Base-by-base conservation (phyloP, 345 rosid genomes). In the Lepidium didymum region DNA sequence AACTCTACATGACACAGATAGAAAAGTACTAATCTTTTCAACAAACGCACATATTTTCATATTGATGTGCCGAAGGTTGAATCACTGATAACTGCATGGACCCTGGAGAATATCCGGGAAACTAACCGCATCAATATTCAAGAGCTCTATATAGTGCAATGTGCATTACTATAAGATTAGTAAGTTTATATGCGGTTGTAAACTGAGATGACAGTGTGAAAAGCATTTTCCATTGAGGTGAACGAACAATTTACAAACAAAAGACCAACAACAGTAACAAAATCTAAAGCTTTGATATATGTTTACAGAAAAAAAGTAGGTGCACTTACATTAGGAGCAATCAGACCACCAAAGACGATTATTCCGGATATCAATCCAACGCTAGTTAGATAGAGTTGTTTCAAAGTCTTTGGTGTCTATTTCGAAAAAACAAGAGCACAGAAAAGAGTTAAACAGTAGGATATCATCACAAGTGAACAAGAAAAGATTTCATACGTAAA, bases 321-420 rank as follows among this genome's bases (percentile, higher is more conserved):
- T 53, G 54, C 9, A 65, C 96, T 78, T 80, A 93, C 98, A 1
- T 81, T 84, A 44, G 98, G 98, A 70, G 98, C 98, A 73, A 93
- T 77, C 10, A 93, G 87, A 47, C 96, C 98, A 34, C 98, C 98
- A 69, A 93, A 93, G 62, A 93, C 14, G 4, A 90, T 90, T 23
- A 88, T 84, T 56, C 90, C 96, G 3, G 88, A 86, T 37, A 87
- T 81, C 16, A 93, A 51, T 5, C 85, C 83, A 29, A 87, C 74
- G 72, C 98, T 85, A 37, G 96, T 93, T 67, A 83, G 64, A 45
- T 93, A 87, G 35, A 93, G 97, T 78, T 88, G 96, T 77, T 76
- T 88, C 86, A 93, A 67, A 19, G 93, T 83, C 84, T 80, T 90
- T 23, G 84, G 87, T 3, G 98, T 92, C 98, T 86, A 76, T 61